A percentile compares a stretch with the other conserved stretches of the same genome.
Evolutionary conservation across 176 grass and related monocot genomes (phyloP).

Genomic region (Oryza longistaminata): DNA sequence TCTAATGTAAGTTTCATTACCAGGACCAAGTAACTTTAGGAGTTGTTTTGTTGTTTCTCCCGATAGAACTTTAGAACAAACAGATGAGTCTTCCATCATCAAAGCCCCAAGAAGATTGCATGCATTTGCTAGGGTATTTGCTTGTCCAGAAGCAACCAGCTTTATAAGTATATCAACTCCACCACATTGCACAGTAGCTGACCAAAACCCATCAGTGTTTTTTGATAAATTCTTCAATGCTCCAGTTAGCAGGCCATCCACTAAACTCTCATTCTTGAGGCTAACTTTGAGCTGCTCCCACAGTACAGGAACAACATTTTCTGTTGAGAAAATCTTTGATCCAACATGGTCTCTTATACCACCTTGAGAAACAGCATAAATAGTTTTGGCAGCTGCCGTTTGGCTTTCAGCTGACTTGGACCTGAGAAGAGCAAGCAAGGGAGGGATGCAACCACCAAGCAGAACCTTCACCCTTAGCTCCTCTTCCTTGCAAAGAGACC

Average conservation of each 20-base stretch:
- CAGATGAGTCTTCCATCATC: conserved; percentile 91
- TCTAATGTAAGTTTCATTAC: conserved; percentile 90
- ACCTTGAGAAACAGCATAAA: conserved; percentile 92
- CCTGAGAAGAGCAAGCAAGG: conserved; percentile 81
- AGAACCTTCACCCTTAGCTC: conserved; percentile 90
- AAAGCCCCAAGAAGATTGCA: conserved; percentile 88
- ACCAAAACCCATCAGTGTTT: conserved; percentile 90
- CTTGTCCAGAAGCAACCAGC: conserved; percentile 73
- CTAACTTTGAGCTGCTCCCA: conserved; percentile 88
- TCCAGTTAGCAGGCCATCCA: conserved; percentile 84
- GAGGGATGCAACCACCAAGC: conserved; percentile 92
- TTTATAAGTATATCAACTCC: conserved; percentile 95
- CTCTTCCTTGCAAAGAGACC: conserved; percentile 96
- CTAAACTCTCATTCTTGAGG: conserved; percentile 72
- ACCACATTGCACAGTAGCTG: conserved; percentile 75
- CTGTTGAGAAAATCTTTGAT: conserved; percentile 94
- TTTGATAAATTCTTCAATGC: conserved; percentile 88
- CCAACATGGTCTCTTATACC: conserved; percentile 93
- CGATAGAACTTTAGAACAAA: conserved; percentile 85
- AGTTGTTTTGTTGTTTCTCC: conserved; percentile 87
- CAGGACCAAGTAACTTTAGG: conserved; percentile 91
- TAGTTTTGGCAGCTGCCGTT: conserved; percentile 84
- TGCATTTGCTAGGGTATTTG: conserved; percentile 69
- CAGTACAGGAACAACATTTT: conserved; percentile 83
- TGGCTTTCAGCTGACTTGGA: conserved; percentile 78